phyloP scores from a whole-genome alignment of 306 rosid species.

The Glycine tomentella region DNA sequence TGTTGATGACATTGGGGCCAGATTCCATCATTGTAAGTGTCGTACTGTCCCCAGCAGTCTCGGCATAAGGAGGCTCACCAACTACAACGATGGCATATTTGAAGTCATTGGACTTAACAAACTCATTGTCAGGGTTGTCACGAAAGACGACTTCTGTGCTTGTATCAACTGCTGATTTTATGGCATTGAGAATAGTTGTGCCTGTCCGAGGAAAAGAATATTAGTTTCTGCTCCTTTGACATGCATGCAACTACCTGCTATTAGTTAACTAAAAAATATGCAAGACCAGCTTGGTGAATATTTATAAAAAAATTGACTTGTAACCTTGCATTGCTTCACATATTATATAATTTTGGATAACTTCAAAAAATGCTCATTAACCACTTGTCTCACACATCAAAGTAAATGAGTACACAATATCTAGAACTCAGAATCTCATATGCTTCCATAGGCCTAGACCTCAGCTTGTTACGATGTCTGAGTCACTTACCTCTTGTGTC shows the following conservation, averaged over 20 bases:
- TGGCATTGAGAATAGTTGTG: conserved; percentile 79
- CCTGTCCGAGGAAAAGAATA: conserved; percentile 59
- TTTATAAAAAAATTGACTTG: not conserved
- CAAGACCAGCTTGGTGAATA: conserved; percentile 4
- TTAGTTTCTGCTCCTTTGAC: not conserved
- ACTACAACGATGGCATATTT: conserved; percentile 82
- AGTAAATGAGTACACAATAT: no score
- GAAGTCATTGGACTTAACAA: conserved; percentile 72
- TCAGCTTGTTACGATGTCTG: conserved; percentile 22
- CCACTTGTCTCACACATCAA: not conserved
- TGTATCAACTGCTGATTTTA: conserved; percentile 73
- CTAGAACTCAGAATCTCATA: not conserved
- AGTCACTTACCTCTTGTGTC: conserved; percentile 73
- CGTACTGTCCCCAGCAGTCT: conserved; percentile 76
- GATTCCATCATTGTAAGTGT: conserved; percentile 74
- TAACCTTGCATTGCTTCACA: not conserved
- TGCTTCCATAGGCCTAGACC: not conserved
- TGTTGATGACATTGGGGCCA: conserved; percentile 70
- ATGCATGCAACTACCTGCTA: not conserved
- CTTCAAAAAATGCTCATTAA: conserved; percentile 1
- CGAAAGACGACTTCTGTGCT: conserved; percentile 68
- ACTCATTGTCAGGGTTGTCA: conserved; percentile 73
- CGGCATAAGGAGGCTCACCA: conserved; percentile 90
- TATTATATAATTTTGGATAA: conserved; percentile 9
- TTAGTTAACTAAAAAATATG: conserved; percentile 23